Conservation (phyloP, 345 rosid genomes). For the Erysimum cheiranthoides region DNA sequence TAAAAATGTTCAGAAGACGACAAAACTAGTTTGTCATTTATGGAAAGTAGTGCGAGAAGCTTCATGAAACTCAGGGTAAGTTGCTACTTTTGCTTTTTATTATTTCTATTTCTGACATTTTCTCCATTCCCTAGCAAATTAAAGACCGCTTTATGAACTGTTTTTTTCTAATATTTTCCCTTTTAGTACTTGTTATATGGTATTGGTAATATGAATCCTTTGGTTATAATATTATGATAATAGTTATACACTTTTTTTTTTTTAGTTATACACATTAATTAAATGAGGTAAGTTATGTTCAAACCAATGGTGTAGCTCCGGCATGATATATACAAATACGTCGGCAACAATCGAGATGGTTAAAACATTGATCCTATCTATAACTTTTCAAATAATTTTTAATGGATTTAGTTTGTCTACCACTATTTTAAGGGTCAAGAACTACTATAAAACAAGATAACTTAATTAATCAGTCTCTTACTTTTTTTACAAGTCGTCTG, state of each 20-base stretch:
- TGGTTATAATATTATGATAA: neutral
- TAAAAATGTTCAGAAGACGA: constrained; percentile 29
- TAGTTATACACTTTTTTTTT: neutral
- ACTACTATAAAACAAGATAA: neutral
- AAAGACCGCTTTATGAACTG: constrained; percentile 15
- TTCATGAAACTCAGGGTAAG: constrained; percentile 46
- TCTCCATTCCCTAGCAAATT: constrained; percentile 31
- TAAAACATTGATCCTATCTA: neutral
- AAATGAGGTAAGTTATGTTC: constrained; percentile 10
- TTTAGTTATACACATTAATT: too few species aligned
- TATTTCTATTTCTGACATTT: constrained; percentile 40
- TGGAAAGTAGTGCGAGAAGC: constrained; percentile 44
- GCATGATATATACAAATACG: constrained; percentile 16
- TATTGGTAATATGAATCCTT: neutral
- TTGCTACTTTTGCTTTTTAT: constrained; percentile 42
- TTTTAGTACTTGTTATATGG: neutral
- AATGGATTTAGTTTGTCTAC: neutral
- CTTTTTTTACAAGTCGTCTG: neutral
- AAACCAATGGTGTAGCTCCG: constrained; percentile 17
- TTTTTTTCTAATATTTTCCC: neutral
- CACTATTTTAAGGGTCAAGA: neutral
- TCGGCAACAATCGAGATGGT: neutral
- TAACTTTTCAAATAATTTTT: neutral
- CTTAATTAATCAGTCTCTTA: neutral
- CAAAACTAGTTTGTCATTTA: constrained; percentile 37